Evolutionary conservation across 176 grass and related monocot genomes (phyloP).

Genomic region (Eragrostis nindensis): DNA sequence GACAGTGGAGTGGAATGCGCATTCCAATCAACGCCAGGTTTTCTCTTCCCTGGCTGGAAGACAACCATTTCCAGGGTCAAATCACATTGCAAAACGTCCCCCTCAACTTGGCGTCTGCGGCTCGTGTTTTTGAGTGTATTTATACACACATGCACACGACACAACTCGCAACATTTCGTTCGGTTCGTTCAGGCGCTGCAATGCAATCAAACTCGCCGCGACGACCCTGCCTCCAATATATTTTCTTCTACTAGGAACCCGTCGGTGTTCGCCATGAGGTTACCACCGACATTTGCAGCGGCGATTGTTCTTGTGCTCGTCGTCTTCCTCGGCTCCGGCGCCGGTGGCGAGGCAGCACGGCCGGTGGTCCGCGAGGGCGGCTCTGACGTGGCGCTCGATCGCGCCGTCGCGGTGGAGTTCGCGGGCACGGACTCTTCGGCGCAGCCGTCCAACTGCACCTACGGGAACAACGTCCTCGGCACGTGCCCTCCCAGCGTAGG

Average conservation of each 20-base stretch:
- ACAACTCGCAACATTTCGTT: neutral
- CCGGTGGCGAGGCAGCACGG: neutral
- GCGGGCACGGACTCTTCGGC: conserved; percentile 33
- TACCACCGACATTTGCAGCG: neutral
- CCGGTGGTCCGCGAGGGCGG: too few species aligned
- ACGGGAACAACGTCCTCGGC: conserved; percentile 44
- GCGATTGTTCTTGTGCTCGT: conserved; percentile 20
- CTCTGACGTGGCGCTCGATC: neutral
- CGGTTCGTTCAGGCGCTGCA: neutral
- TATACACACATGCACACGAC: neutral
- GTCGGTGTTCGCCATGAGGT: neutral
- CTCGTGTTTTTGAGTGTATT: neutral
- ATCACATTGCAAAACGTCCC: conserved; percentile 13
- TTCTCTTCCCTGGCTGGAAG: neutral
- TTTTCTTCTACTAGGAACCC: neutral
- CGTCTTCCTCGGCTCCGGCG: conserved; percentile 7
- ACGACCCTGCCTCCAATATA: neutral
- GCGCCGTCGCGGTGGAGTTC: neutral
- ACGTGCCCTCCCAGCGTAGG: conserved; percentile 30
- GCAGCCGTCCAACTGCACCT: conserved; percentile 56
- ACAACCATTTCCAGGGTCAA: conserved; percentile 2
- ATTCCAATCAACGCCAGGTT: neutral
- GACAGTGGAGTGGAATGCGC: neutral
- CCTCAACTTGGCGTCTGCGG: neutral
- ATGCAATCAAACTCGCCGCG: neutral